These are phyloP conservation scores for Fusarium sacchari DNA, from an alignment of 2,329 filamentous ascomycete species.

Conservation along the genomic window DNA sequence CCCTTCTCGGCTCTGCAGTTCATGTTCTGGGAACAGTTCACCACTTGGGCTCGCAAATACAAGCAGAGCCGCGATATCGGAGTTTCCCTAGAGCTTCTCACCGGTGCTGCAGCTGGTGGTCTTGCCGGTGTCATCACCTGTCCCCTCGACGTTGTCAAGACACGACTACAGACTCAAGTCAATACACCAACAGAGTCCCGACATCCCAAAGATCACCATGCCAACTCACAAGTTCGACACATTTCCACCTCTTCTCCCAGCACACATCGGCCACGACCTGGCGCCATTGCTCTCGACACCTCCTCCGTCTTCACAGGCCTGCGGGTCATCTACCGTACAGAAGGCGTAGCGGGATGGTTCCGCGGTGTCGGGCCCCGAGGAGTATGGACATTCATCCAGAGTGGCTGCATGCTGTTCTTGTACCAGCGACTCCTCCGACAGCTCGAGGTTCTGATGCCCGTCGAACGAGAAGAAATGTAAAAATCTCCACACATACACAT, in stretches of 20 bases:
- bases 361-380: conserved; percentile 90
- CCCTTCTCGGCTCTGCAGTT: conserved; percentile 97
- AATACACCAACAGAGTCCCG: conserved; percentile 50
- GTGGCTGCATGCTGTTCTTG: conserved; percentile 93
- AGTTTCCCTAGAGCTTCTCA: conserved; percentile 83
- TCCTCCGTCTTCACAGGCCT: conserved; percentile 89
- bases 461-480: conserved; percentile 44
- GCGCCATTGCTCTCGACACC: conserved; percentile 83
- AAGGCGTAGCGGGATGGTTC: conserved; percentile 92
- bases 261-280: conserved; percentile 81
- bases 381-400: conserved; percentile 98
- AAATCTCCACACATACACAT: conserved; percentile 31
- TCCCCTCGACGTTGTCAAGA: conserved; percentile 97
- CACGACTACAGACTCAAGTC: conserved; percentile 92
- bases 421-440: conserved; percentile 88
- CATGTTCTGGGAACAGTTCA: conserved; percentile 97
- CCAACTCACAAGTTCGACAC: conserved; percentile 66
- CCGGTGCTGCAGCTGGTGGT: conserved; percentile 88
- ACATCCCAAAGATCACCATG: conserved; percentile 50
- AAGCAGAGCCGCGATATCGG: conserved; percentile 86
- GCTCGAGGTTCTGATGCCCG: conserved; percentile 66
- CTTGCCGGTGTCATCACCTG: conserved; percentile 95
- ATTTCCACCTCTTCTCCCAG: conserved; percentile 93
- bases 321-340: conserved; percentile 86
- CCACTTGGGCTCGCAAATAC: conserved; percentile 81